Evolutionary conservation across 2,329 filamentous ascomycete species (phyloP).

Genomic region (Mariannaea sp.): DNA sequence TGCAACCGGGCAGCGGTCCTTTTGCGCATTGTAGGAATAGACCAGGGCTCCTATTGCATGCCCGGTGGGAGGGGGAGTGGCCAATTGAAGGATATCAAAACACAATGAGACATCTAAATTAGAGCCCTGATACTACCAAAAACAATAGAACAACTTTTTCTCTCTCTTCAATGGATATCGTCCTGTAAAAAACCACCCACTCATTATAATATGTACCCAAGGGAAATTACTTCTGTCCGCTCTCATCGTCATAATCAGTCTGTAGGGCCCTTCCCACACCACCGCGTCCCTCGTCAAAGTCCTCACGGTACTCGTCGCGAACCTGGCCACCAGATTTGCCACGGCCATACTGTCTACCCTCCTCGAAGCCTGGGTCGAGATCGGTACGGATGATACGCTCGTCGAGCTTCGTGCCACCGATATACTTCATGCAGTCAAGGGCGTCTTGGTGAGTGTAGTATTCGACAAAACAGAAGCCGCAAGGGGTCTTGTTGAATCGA

Average conservation of each 20-base stretch:
- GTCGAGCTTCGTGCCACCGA: conserved; percentile 96
- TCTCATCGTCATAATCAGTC: conserved; percentile 48
- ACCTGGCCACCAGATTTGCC: conserved; percentile 97
- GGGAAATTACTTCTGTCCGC: conserved; percentile 29
- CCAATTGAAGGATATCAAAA: neutral
- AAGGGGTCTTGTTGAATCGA: conserved; percentile 95
- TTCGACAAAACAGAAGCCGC: conserved; percentile 99
- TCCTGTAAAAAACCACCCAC: conserved; percentile 19
- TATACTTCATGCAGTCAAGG: conserved; percentile 97
- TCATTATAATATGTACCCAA: neutral
- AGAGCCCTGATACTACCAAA: conserved; percentile 12
- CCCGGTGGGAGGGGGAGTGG: neutral
- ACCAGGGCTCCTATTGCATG: conserved; percentile 16
- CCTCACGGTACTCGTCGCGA: conserved; percentile 94
- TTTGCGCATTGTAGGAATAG: conserved; percentile 33
- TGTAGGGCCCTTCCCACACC: conserved; percentile 82
- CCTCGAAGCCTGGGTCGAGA: conserved; percentile 92
- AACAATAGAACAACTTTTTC: conserved; percentile 15
- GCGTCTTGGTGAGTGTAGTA: conserved; percentile 98
- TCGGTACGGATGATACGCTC: conserved; percentile 96
- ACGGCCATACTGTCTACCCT: conserved; percentile 93
- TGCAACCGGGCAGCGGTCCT: conserved; percentile 7
- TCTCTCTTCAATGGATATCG: conserved; percentile 34
- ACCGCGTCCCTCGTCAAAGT: conserved; percentile 93
- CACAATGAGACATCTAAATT: conserved; percentile 11